Percentiles rank a stretch among this genome's conserved stretches.
Evolutionary conservation across 2,329 filamentous ascomycete genomes (phyloP).

Genomic region (Seiridium unicorne): DNA sequence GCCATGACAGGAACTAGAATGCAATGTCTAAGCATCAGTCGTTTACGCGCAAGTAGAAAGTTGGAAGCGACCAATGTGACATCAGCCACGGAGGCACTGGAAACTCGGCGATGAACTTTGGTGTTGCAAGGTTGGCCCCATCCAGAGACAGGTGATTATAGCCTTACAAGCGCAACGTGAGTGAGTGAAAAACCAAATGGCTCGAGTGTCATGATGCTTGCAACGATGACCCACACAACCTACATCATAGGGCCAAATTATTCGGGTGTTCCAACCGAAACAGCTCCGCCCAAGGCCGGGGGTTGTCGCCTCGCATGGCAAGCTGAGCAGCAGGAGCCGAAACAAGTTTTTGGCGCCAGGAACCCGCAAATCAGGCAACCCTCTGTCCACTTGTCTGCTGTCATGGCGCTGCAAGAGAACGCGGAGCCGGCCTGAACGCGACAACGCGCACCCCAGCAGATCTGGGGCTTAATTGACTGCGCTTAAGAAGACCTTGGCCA

Average conservation of each 20-base stretch:
- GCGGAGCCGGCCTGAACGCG: not conserved
- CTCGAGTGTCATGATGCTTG: not conserved
- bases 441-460: not conserved
- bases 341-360: constrained; percentile 1
- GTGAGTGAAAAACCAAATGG: not conserved
- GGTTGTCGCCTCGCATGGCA: not conserved
- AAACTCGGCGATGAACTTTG: too few species aligned
- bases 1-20: too few species aligned
- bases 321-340: not conserved
- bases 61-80: too few species aligned
- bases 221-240: not conserved
- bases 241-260: not conserved
- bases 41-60: too few species aligned
- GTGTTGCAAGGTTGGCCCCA: too few species aligned
- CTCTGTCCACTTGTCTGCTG: not conserved
- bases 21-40: too few species aligned
- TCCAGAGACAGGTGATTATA: too few species aligned
- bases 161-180: too few species aligned
- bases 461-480: not conserved
- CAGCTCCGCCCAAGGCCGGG: not conserved
- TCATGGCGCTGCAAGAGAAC: not conserved
- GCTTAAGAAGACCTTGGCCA: not conserved
- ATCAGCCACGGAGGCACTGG: too few species aligned
- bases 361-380: not conserved
- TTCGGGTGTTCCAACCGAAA: not conserved